Evolutionary conservation across 2,329 filamentous ascomycete genomes (phyloP).

Genomic region (Aspergillus sp.): DNA sequence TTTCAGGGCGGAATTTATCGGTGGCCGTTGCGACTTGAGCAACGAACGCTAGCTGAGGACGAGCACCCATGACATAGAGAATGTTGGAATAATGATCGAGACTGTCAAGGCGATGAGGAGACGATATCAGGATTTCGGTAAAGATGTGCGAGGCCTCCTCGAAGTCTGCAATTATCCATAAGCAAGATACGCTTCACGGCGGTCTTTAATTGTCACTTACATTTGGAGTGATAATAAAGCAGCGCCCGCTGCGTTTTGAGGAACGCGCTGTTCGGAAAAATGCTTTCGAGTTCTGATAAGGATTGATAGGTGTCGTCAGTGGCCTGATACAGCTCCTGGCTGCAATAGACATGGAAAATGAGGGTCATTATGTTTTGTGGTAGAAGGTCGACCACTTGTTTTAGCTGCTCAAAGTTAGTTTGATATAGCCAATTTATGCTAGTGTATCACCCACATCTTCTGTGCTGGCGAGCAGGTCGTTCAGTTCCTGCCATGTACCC

Average conservation of each 20-base stretch:
- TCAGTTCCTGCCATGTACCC: slow-evolving; percentile 93
- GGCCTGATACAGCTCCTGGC: slow-evolving; percentile 84
- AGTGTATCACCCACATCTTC: slow-evolving; percentile 60
- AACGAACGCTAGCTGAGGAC: slow-evolving; percentile 84
- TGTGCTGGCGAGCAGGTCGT: slow-evolving; percentile 64
- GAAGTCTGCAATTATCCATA: slow-evolving; percentile 41
- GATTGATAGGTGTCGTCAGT: slow-evolving; percentile 65
- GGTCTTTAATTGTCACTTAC: slow-evolving; percentile 12
- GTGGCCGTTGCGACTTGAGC: slow-evolving; percentile 84
- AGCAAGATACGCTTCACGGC: no score
- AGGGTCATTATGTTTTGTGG: slow-evolving; percentile 87
- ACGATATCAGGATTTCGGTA: slow-evolving; percentile 58
- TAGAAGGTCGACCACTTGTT: slow-evolving; percentile 60
- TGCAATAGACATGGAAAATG: slow-evolving; percentile 87
- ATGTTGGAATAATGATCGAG: slow-evolving; percentile 97
- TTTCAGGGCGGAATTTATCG: slow-evolving; percentile 94
- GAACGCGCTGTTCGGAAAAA: slow-evolving; percentile 85
- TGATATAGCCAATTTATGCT: slow-evolving; percentile 2
- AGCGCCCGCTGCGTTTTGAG: slow-evolving; percentile 83
- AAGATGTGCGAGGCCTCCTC: slow-evolving; percentile 57
- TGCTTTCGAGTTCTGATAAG: slow-evolving; percentile 66
- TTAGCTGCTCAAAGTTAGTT: slow-evolving; percentile 47
- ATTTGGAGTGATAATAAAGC: slow-evolving; percentile 80
- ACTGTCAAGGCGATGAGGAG: slow-evolving; percentile 68
- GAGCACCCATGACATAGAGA: slow-evolving; percentile 79